Conservation (phyloP, 441 rosid genomes). For the Iberis amara region DNA sequence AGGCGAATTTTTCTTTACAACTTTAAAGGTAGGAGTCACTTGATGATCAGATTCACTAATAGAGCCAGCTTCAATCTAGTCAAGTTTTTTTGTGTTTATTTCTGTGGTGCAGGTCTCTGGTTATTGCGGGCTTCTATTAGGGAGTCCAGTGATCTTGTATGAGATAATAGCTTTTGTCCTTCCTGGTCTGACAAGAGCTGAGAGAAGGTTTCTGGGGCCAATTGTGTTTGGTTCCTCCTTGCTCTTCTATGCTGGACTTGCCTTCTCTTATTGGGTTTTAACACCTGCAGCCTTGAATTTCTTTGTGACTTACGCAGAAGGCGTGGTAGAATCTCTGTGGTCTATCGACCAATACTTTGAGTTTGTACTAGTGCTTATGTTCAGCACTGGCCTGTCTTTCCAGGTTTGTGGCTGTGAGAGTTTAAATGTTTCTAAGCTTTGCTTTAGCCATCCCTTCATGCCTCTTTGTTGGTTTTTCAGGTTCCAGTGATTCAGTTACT, state of each 20-base stretch:
- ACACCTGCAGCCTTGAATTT: constrained; percentile 94
- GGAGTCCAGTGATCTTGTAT: constrained; percentile 82
- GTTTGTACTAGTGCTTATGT: constrained; percentile 94
- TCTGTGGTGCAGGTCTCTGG: constrained; percentile 73
- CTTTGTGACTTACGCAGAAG: constrained; percentile 90
- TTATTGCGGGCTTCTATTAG: constrained; percentile 87
- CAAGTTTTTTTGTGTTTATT: neutral
- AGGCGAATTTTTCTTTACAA: constrained; percentile 95
- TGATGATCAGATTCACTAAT: constrained; percentile 7
- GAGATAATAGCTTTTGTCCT: constrained; percentile 96
- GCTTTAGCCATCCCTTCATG: constrained; percentile 19
- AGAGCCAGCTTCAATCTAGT: neutral
- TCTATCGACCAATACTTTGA: constrained; percentile 97
- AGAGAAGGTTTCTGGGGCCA: constrained; percentile 88
- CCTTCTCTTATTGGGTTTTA: constrained; percentile 71
- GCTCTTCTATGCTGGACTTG: constrained; percentile 79
- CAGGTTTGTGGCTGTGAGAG: constrained; percentile 47
- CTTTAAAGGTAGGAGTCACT: constrained; percentile 60
- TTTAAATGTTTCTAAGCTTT: neutral
- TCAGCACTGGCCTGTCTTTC: constrained; percentile 96
- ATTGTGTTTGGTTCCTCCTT: constrained; percentile 85
- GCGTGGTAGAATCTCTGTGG: constrained; percentile 90
- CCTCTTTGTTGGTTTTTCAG: constrained; percentile 35
- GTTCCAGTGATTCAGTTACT: constrained; percentile 94
- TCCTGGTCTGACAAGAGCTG: constrained; percentile 84